These are phyloP conservation scores for Plasmodium blacklocki DNA, from an alignment of 169 alveolate species.

Conservation along the genomic window DNA sequence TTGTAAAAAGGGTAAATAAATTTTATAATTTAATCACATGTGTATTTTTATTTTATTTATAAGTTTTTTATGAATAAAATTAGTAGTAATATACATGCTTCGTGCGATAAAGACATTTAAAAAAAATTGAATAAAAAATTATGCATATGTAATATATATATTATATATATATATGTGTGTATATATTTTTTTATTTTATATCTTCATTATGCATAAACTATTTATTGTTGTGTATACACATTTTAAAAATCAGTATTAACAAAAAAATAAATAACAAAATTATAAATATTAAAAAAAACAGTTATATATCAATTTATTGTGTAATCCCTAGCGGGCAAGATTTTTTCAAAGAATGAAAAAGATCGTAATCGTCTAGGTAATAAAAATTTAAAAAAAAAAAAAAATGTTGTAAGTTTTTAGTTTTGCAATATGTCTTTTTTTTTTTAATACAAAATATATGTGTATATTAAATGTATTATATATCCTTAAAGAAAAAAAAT, in stretches of 20 bases:
- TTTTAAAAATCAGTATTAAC: too few species aligned
- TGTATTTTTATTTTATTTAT: slow-evolving; percentile 65
- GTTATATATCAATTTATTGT: too few species aligned
- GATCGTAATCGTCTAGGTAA: slow-evolving; percentile 76
- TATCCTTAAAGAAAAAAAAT: too few species aligned
- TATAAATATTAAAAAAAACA: too few species aligned
- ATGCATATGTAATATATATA: too few species aligned
- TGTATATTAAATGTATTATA: too few species aligned
- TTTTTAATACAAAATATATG: background rate
- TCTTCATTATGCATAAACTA: too few species aligned
- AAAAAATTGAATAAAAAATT: background rate
- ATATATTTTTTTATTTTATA: too few species aligned
- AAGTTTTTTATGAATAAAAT: slow-evolving; percentile 57
- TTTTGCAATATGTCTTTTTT: slow-evolving; percentile 38
- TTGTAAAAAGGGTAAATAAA: slow-evolving; percentile 30
- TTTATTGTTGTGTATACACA: too few species aligned
- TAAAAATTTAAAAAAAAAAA: slow-evolving; percentile 56
- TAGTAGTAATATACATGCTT: slow-evolving; percentile 37
- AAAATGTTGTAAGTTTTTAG: background rate
- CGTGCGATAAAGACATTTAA: slow-evolving; percentile 66
- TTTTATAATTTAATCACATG: slow-evolving; percentile 47
- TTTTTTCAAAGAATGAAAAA: slow-evolving; percentile 73
- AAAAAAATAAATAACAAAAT: too few species aligned
- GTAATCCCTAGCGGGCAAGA: slow-evolving; percentile 77
- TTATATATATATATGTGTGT: too few species aligned